phyloP scores from a whole-genome alignment of 2,329 filamentous ascomycete species.

The Pseudophaeomoniella oleicola region DNA sequence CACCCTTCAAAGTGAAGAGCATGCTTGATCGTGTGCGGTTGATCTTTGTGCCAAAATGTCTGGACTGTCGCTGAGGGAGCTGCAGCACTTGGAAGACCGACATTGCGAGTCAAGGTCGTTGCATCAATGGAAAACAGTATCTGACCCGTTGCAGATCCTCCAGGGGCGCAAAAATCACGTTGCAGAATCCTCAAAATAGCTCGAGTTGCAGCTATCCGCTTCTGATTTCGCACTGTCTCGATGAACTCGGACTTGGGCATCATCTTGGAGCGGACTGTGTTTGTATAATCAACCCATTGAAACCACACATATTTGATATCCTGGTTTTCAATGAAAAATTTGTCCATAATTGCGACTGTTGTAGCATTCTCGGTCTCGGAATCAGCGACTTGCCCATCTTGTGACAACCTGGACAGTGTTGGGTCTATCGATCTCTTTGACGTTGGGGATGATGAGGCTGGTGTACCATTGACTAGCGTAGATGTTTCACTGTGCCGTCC shows the following conservation, averaged over 20 bases:
- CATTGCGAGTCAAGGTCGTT: conserved; percentile 43
- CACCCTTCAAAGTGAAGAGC: conserved; percentile 37
- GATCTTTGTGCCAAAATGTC: conserved; percentile 39
- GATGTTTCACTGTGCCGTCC: conserved; percentile 2
- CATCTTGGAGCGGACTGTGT: conserved; percentile 49
- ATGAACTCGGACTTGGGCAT: conserved; percentile 48
- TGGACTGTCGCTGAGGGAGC: conserved; percentile 49
- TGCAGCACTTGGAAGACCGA: conserved; percentile 31
- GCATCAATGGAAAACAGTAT: conserved; percentile 55
- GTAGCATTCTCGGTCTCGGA: conserved; percentile 1
- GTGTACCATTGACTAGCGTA: neutral
- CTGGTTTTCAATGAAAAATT: conserved; percentile 27
- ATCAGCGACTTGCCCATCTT: conserved; percentile 2
- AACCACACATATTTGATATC: conserved; percentile 53
- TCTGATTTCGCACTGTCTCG: conserved; percentile 29
- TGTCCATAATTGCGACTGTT: conserved; percentile 3
- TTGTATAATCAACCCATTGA: conserved; percentile 69
- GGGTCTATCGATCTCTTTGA: conserved; percentile 3
- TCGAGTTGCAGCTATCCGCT: conserved; percentile 46
- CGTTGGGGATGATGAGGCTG: conserved; percentile 1
- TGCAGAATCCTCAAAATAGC: conserved; percentile 54
- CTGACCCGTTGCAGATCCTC: conserved; percentile 45
- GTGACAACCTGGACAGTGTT: neutral
- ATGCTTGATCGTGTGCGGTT: conserved; percentile 17
- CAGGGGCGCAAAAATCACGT: conserved; percentile 44